These are phyloP conservation scores for Phytophthora podocarpi DNA, from an alignment of 352 stramenopile species.

Conservation along the genomic window DNA sequence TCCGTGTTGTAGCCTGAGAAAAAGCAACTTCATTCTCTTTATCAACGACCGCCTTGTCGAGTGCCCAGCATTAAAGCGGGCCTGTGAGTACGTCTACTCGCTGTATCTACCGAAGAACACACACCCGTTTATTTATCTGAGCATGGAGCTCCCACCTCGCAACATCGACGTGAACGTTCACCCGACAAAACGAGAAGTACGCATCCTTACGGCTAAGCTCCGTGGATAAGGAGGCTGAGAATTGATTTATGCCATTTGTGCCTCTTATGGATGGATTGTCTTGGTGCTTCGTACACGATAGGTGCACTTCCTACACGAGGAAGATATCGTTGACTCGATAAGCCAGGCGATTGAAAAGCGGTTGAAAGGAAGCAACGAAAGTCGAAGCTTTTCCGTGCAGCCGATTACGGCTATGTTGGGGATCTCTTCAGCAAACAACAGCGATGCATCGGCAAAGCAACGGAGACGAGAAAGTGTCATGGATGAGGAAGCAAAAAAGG, in stretches of 20 bases:
- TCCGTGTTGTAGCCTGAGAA: constrained; percentile 61
- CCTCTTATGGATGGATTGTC: too few species aligned
- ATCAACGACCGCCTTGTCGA: constrained; percentile 98
- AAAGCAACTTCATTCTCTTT: constrained; percentile 94
- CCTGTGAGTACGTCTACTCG: constrained; percentile 95
- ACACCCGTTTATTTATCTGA: constrained; percentile 98
- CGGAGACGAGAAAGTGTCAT: constrained; percentile 35
- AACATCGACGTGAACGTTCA: constrained; percentile 99
- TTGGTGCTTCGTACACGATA: constrained; percentile 10
- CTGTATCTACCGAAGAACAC: constrained; percentile 93
- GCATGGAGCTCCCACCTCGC: constrained; percentile 91
- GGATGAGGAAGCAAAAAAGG: constrained; percentile 40
- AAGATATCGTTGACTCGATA: constrained; percentile 90
- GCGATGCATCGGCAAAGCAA: constrained; percentile 20
- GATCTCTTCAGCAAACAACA: constrained; percentile 25
- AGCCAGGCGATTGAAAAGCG: constrained; percentile 78
- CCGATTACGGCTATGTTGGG: constrained; percentile 75
- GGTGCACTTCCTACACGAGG: constrained; percentile 96
- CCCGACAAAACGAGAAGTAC: constrained; percentile 96
- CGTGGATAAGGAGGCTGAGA: not conserved
- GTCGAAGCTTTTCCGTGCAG: constrained; percentile 90
- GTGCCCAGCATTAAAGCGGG: constrained; percentile 89
- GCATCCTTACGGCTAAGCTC: not conserved
- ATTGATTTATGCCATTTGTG: too few species aligned
- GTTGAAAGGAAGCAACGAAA: constrained; percentile 90